Conservation (phyloP, 2,329 filamentous ascomycete genomes). For the Aurifilum marmelostoma region DNA sequence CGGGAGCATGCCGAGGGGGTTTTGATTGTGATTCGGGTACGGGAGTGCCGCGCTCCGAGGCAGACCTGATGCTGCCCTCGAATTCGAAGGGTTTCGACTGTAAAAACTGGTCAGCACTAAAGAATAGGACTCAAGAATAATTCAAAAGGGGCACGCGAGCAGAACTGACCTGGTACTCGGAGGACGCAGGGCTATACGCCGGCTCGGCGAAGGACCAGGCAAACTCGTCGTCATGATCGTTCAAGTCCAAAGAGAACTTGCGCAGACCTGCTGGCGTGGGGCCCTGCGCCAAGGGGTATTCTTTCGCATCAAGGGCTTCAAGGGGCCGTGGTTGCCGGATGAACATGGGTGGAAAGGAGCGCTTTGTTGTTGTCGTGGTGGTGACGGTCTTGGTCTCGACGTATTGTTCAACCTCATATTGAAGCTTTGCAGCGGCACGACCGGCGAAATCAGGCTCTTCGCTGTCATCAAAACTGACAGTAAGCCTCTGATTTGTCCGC, state of each 20-base stretch:
- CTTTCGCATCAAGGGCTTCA: conserved; percentile 77
- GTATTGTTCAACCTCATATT: conserved; percentile 65
- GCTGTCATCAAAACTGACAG: conserved; percentile 41
- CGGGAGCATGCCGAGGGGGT: conserved; percentile 34
- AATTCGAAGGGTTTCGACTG: conserved; percentile 28
- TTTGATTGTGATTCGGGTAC: conserved; percentile 36
- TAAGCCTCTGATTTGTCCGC: conserved; percentile 41
- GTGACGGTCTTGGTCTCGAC: conserved; percentile 76
- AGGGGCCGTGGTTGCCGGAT: conserved; percentile 74
- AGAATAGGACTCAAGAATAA: background rate
- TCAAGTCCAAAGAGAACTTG: conserved; percentile 72
- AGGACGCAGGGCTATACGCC: conserved; percentile 14
- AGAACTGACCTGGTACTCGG: conserved; percentile 22
- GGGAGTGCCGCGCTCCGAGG: conserved; percentile 39
- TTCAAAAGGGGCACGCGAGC: background rate
- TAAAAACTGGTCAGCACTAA: conserved; percentile 1
- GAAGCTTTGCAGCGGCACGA: conserved; percentile 39
- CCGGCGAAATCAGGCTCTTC: conserved; percentile 33
- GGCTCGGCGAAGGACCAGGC: conserved; percentile 27
- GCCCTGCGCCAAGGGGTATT: conserved; percentile 84
- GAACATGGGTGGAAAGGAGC: conserved; percentile 80
- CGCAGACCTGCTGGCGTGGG: conserved; percentile 80
- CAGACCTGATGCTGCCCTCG: conserved; percentile 35
- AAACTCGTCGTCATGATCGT: conserved; percentile 59
- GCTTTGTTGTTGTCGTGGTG: conserved; percentile 88